These are phyloP conservation scores for Scenedesmus sp. DNA, from an alignment of 163 green algal species.

Conservation along the genomic window DNA sequence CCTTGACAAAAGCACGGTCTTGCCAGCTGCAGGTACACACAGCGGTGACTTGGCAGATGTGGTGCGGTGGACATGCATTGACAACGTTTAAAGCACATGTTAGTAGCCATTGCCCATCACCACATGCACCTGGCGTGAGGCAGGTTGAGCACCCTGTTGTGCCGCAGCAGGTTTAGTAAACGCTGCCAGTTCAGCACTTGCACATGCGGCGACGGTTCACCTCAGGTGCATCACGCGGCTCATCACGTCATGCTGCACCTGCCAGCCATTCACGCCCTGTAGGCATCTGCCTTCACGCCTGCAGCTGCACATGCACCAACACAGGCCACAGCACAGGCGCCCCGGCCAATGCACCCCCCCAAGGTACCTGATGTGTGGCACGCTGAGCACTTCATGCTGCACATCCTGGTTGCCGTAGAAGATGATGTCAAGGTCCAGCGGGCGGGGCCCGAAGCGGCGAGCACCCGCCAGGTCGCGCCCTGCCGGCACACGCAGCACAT, in stretches of 20 bases:
- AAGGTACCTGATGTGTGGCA: conserved; percentile 94
- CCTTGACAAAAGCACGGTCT: conserved; percentile 90
- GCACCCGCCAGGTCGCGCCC: conserved; percentile 56
- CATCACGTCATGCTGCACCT: too few relatives aligned
- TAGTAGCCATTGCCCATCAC: too few relatives aligned
- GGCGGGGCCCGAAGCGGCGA: conserved; percentile 86
- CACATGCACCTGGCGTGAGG: too few relatives aligned
- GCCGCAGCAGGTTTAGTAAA: too few relatives aligned
- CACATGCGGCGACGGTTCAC: too few relatives aligned
- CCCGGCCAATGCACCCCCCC: neutral
- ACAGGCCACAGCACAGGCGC: neutral
- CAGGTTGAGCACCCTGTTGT: too few relatives aligned
- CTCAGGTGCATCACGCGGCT: neutral
- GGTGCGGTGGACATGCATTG: too few relatives aligned
- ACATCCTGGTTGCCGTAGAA: conserved; percentile 84
- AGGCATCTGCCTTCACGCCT: too few relatives aligned
- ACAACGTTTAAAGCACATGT: neutral
- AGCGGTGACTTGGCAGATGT: too few relatives aligned
- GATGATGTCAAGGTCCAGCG: conserved; percentile 98
- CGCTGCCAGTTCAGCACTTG: too few relatives aligned
- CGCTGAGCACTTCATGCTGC: conserved; percentile 68
- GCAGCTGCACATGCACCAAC: neutral
- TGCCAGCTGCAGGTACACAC: conserved; percentile 72
- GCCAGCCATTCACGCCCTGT: too few relatives aligned
- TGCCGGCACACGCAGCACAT: neutral